phyloP scores from a whole-genome alignment of 805 yeast genomes.

The Candida ascalaphidarum region DNA sequence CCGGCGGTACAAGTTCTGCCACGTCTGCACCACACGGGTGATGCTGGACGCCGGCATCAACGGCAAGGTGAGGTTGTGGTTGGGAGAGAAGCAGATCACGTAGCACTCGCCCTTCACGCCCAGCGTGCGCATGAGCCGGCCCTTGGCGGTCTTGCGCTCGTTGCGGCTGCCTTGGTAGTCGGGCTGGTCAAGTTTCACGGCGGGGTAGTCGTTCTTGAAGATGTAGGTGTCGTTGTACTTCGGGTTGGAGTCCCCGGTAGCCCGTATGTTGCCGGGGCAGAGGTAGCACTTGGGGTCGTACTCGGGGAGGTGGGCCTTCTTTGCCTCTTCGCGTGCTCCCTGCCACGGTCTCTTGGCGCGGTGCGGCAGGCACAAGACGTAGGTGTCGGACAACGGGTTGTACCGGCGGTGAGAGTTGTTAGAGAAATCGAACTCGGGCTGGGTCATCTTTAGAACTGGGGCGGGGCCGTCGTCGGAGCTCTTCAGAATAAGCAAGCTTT shows the following conservation, averaged over 20 bases:
- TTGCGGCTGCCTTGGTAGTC: slow-evolving; percentile 15
- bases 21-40: slow-evolving; percentile 43
- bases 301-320: slow-evolving; percentile 34
- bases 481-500: too few relatives aligned
- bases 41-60: slow-evolving; percentile 43
- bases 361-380: slow-evolving; percentile 71
- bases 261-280: slow-evolving; percentile 65
- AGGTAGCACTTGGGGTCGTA: slow-evolving; percentile 62
- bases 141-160: slow-evolving; percentile 16
- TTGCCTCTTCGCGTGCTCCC: slow-evolving; percentile 54
- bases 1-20: slow-evolving; percentile 46
- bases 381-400: slow-evolving; percentile 61
- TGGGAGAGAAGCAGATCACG: slow-evolving; percentile 67
- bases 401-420: slow-evolving; percentile 61
- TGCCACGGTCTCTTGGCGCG: slow-evolving; percentile 77
- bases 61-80: slow-evolving; percentile 60
- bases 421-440: slow-evolving; percentile 36
- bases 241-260: slow-evolving; percentile 54
- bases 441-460: too few relatives aligned
- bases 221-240: slow-evolving; percentile 48
- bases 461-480: too few relatives aligned
- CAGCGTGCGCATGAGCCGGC: slow-evolving; percentile 41
- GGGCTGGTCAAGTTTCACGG: slow-evolving; percentile 54
- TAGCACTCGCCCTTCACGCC: slow-evolving; percentile 62
- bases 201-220: slow-evolving; percentile 64